A percentile compares a stretch with the other conserved stretches of the same genome.
phyloP scores from a whole-genome alignment of 371 early-diverging fungal species.

The Mortierella sp. region DNA sequence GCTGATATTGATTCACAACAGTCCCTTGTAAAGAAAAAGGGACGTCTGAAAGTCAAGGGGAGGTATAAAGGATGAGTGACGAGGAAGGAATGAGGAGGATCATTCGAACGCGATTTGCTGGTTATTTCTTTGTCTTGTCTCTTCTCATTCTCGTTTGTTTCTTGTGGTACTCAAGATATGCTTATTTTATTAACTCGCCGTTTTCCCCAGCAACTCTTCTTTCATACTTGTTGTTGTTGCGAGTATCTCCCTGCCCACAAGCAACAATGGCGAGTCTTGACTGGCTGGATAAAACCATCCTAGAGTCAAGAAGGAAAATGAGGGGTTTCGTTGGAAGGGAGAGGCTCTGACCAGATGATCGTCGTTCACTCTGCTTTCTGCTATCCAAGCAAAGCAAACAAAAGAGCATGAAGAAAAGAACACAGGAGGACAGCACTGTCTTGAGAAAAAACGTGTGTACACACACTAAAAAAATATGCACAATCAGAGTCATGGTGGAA shows the following conservation, averaged over 20 bases:
- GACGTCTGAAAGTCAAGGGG: neutral
- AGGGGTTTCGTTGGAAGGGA: neutral
- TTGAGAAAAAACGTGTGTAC: constrained; percentile 10
- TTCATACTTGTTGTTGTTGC: neutral
- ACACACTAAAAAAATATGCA: neutral
- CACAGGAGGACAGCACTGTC: neutral
- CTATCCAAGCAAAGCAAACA: neutral
- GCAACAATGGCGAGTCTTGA: neutral
- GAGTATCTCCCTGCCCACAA: neutral
- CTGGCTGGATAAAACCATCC: neutral
- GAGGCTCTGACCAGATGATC: constrained; percentile 3
- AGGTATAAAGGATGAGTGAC: neutral
- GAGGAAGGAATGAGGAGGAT: neutral
- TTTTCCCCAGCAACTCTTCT: neutral
- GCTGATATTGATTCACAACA: no score
- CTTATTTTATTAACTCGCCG: neutral
- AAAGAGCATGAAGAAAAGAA: neutral
- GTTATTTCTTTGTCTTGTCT: neutral
- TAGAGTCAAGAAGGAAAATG: neutral
- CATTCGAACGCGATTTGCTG: neutral
- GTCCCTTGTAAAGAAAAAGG: neutral
- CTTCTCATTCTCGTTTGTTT: no score
- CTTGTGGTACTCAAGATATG: neutral
- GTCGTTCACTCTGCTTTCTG: neutral
- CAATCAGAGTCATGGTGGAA: neutral